A percentile compares a stretch with the other conserved stretches of the same genome.
phyloP scores from a whole-genome alignment of 2,329 filamentous ascomycete species.

The Xylariaceae sp. region DNA sequence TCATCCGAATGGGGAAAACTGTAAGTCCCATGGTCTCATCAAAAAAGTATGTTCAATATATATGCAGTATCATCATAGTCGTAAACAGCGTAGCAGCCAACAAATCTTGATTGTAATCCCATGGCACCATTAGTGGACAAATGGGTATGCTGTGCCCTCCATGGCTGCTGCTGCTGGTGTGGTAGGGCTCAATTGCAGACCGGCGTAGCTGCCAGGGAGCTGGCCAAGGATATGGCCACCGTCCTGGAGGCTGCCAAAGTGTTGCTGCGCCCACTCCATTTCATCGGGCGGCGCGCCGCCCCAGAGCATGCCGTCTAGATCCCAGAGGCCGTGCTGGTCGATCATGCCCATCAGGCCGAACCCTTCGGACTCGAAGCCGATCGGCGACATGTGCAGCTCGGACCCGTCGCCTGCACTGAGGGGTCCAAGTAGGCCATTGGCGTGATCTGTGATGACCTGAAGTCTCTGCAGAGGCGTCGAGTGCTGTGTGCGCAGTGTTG shows the following conservation, averaged over 20 bases:
- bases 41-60: not conserved
- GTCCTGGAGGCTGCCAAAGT: constrained; percentile 24
- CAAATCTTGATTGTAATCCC: not conserved
- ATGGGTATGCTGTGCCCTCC: constrained; percentile 36
- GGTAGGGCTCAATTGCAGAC: constrained; percentile 18
- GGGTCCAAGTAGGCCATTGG: constrained; percentile 22
- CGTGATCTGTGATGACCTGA: constrained; percentile 31
- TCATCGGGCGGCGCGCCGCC: constrained; percentile 38
- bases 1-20: not conserved
- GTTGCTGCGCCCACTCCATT: constrained; percentile 29
- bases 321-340: constrained; percentile 52
- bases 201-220: constrained; percentile 7
- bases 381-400: constrained; percentile 47
- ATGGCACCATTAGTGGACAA: constrained; percentile 33
- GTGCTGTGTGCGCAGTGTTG: constrained; percentile 26
- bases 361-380: constrained; percentile 46
- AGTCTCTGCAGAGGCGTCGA: constrained; percentile 17
- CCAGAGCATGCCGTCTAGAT: constrained; percentile 55
- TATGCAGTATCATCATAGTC: not conserved
- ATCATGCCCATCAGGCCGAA: constrained; percentile 49
- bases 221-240: constrained; percentile 28
- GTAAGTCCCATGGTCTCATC: not conserved
- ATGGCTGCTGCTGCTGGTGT: constrained; percentile 29
- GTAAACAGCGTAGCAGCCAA: not conserved
- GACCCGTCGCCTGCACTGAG: constrained; percentile 31